A percentile compares a stretch with the other conserved stretches of the same genome.
Evolutionary conservation across 192 early-diverging fungal genomes (phyloP).

Genomic region (Gonapodya prolifera): DNA sequence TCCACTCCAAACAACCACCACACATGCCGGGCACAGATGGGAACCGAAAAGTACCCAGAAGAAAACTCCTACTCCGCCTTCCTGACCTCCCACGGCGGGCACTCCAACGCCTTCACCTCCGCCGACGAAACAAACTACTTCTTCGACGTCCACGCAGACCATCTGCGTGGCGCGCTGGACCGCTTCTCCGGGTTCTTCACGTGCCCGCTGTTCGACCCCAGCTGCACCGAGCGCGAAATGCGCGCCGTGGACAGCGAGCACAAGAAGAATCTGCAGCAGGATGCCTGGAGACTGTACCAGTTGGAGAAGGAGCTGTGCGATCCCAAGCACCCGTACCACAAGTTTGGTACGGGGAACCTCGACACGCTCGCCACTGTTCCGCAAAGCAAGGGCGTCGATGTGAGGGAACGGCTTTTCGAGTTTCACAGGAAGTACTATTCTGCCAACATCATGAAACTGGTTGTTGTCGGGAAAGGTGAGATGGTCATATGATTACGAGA

Average conservation of each 20-base stretch:
- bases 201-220: constrained; percentile 70
- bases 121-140: constrained; percentile 78
- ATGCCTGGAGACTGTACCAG: constrained; percentile 82
- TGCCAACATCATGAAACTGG: constrained; percentile 90
- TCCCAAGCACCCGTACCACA: constrained; percentile 65
- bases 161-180: constrained; percentile 51
- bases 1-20: not conserved
- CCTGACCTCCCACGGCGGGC: constrained; percentile 59
- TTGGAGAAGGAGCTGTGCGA: constrained; percentile 68
- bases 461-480: constrained; percentile 65
- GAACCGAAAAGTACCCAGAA: constrained; percentile 54
- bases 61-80: constrained; percentile 74
- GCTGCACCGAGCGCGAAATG: constrained; percentile 86
- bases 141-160: constrained; percentile 57
- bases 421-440: constrained; percentile 87
- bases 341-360: constrained; percentile 68
- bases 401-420: constrained; percentile 69
- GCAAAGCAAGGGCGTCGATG: constrained; percentile 47
- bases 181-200: constrained; percentile 91
- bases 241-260: constrained; percentile 85
- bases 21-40: constrained; percentile 22
- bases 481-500: not conserved
- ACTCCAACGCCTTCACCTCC: constrained; percentile 69
- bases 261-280: constrained; percentile 87
- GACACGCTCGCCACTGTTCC: constrained; percentile 68